Base-by-base conservation (phyloP, 331 rosid genomes). In the Prunus yedoensis region DNA sequence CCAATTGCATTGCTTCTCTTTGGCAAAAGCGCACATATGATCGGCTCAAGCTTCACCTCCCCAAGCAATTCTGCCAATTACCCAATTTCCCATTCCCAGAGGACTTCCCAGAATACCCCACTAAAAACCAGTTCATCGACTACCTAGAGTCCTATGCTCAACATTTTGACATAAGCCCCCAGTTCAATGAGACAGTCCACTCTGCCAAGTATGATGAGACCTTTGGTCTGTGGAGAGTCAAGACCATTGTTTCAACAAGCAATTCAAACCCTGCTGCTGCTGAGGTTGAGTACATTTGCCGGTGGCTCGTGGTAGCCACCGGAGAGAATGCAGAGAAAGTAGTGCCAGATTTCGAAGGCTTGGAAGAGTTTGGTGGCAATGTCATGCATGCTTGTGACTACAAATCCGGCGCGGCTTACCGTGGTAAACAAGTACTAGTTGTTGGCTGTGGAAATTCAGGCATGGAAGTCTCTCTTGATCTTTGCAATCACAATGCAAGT, bases 371-470 rank as follows among this genome's bases (percentile, higher is more conserved):
- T 76, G 88, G 85, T 9, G 97, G 99, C 9, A 78, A 78, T 65
- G 89, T 94, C 17, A 62, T 85, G 78, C 97, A 94, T 87, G 86
- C 95, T 63, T 92, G 99, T 81, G 97, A 94, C 15, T 92, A 90
- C 52, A 90, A 86, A 83, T 86, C 95, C 1, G 97, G 99, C 3
- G 78, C 64, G 52, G 67, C 74, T 28, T 88, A 80, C 72, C 9
- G 28, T 3, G 95, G 91, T 3, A 79, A 90, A 67, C 68, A 54
- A 23, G 96, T 94, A 0, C 93, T 94, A 3, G 96, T 94, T 14
- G 93, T 94, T 51, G 99, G 99, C 0, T 92, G 99, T 73, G 99
- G 99, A 38, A 92, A 94, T 74, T 91, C 99, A 0, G 97, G 99
- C 72, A 94, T 94, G 99, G 99, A 94, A 74, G 90, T 90, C 21